phyloP scores from a whole-genome alignment of 495 filamentous ascomycete genomes.

The Hypoxylon lienhwacheense region DNA sequence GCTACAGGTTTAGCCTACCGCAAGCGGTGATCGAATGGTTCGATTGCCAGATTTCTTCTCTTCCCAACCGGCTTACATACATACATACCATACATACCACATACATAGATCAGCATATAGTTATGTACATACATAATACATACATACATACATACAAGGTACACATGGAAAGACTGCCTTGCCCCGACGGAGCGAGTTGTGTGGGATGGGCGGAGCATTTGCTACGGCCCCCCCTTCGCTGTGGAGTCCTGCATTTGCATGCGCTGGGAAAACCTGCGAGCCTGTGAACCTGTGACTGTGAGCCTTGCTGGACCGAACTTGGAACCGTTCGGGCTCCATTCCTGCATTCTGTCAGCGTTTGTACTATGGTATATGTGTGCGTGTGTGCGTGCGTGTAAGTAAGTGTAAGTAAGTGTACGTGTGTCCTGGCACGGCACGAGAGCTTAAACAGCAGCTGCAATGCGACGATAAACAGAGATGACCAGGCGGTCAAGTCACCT shows the following conservation, averaged over 20 bases:
- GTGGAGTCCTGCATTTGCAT: constrained; percentile 16
- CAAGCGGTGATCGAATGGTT: constrained; percentile 17
- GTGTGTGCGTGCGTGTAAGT: too few relatives aligned
- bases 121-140: too few relatives aligned
- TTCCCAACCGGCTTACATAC: neutral
- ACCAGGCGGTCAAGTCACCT: constrained; percentile 20
- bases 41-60: constrained; percentile 13
- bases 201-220: constrained; percentile 23
- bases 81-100: too few relatives aligned
- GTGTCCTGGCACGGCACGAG: constrained; percentile 25
- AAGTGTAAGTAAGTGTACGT: too few relatives aligned
- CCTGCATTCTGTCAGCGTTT: constrained; percentile 10
- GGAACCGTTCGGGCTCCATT: constrained; percentile 7
- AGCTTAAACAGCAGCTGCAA: constrained; percentile 27
- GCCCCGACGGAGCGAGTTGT: constrained; percentile 4
- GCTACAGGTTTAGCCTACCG: neutral
- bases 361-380: too few relatives aligned
- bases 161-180: too few relatives aligned
- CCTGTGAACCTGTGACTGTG: too few relatives aligned
- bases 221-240: constrained; percentile 15
- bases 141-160: too few relatives aligned
- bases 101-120: too few relatives aligned
- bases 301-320: too few relatives aligned
- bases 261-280: constrained; percentile 21
- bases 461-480: constrained; percentile 24